A percentile compares a stretch with the other conserved stretches of the same genome.
phyloP scores from a whole-genome alignment of 108 stramenopile species.

The Skeletonema costatum region DNA sequence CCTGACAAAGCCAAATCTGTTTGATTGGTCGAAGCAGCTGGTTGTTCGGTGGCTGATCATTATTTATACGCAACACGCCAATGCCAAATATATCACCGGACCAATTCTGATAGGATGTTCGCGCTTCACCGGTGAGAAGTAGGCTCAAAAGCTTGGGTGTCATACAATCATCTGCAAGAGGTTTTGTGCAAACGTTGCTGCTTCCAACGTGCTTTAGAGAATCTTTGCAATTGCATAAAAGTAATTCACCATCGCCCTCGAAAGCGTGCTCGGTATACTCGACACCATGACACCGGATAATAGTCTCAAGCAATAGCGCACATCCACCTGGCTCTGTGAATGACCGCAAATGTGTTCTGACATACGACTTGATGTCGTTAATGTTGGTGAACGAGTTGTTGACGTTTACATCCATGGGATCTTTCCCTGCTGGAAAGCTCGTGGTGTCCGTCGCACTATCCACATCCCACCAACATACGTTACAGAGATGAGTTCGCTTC shows the following conservation, averaged over 20 bases:
- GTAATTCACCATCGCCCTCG: constrained; percentile 12
- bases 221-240: constrained; percentile 33
- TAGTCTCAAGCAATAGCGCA: constrained; percentile 80
- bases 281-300: constrained; percentile 72
- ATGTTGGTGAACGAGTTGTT: constrained; percentile 65
- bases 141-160: constrained; percentile 65
- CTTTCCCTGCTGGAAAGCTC: constrained; percentile 38
- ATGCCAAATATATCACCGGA: constrained; percentile 62
- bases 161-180: constrained; percentile 44
- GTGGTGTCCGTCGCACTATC: constrained; percentile 33
- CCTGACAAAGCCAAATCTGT: constrained; percentile 75
- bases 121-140: constrained; percentile 63
- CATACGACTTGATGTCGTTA: constrained; percentile 67
- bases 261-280: constrained; percentile 4
- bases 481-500: constrained; percentile 56
- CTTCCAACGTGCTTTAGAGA: constrained; percentile 31
- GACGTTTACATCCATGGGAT: constrained; percentile 47
- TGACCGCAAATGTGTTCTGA: constrained; percentile 53
- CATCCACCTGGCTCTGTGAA: constrained; percentile 77
- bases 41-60: constrained; percentile 12
- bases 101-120: constrained; percentile 57
- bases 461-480: constrained; percentile 69
- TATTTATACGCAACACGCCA: constrained; percentile 55
- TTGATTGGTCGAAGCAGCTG: constrained; percentile 56
- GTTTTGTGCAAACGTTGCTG: constrained; percentile 14